Percentiles rank a stretch among this genome's conserved stretches.
Conservation (phyloP, 176 grass and related monocot species). For the Cymbopogon citratus region DNA sequence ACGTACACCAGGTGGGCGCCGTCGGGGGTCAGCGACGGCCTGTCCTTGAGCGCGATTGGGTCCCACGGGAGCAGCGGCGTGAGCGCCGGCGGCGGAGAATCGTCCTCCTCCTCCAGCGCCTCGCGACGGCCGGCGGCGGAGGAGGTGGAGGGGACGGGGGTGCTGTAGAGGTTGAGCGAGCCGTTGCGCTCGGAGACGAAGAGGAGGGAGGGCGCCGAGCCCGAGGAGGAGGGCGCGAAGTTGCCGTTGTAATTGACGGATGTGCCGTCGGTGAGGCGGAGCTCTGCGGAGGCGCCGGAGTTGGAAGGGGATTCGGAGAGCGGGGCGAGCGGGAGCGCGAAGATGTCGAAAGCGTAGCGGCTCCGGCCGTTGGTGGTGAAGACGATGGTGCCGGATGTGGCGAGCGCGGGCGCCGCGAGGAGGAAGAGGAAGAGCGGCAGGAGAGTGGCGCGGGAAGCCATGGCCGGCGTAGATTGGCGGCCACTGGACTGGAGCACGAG, state of each 20-base stretch:
- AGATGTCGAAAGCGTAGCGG: slow-evolving; percentile 89
- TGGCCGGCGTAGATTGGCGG: background rate
- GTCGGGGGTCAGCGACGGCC: slow-evolving; percentile 48
- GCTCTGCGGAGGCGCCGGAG: slow-evolving; percentile 14
- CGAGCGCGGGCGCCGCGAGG: background rate
- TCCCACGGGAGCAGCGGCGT: slow-evolving; percentile 38
- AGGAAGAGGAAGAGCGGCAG: background rate
- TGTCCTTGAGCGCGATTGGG: slow-evolving; percentile 59
- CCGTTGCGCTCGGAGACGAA: slow-evolving; percentile 84
- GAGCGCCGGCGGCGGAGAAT: background rate
- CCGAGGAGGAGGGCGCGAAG: slow-evolving; percentile 45
- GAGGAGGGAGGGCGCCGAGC: slow-evolving; percentile 26
- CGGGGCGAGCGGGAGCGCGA: slow-evolving; percentile 43
- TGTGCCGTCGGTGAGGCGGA: slow-evolving; percentile 65
- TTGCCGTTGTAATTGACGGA: slow-evolving; percentile 92
- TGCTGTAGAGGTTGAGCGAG: slow-evolving; percentile 52
- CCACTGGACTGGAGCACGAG: background rate
- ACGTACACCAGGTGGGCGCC: slow-evolving; percentile 64
- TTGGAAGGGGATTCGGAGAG: background rate
- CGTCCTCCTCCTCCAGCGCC: background rate
- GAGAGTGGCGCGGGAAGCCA: slow-evolving; percentile 6
- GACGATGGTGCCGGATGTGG: slow-evolving; percentile 41
- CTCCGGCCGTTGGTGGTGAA: slow-evolving; percentile 85
- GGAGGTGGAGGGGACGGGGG: background rate
- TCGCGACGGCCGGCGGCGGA: background rate